Evolutionary conservation across 2,329 filamentous ascomycete genomes (phyloP).

Genomic region (Leptographium lundbergii): DNA sequence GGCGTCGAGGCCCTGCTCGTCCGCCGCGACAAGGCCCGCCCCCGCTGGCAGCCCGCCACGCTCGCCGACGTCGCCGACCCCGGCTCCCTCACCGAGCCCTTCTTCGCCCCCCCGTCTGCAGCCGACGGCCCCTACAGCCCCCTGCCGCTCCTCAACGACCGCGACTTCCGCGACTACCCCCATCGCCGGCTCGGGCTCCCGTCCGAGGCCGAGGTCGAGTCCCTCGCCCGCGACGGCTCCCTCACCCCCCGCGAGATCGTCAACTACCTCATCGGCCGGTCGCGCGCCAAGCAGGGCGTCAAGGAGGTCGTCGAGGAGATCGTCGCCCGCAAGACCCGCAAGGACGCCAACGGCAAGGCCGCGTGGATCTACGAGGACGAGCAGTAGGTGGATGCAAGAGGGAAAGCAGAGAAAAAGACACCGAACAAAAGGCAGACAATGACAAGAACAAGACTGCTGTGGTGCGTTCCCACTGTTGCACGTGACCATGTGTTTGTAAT

Average conservation of each 20-base stretch:
- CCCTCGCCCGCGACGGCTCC: constrained; percentile 25
- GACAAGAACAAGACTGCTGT: neutral
- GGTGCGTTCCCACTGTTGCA: too few relatives aligned
- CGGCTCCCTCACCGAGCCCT: constrained; percentile 46
- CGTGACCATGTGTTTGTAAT: too few relatives aligned
- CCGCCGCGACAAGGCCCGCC: constrained; percentile 44
- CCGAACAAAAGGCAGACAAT: neutral
- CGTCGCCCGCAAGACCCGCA: constrained; percentile 46
- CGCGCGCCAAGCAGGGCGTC: constrained; percentile 56
- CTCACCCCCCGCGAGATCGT: constrained; percentile 45
- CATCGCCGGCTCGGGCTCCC: constrained; percentile 60
- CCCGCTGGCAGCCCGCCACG: constrained; percentile 64
- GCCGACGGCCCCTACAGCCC: constrained; percentile 23
- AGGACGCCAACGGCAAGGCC: constrained; percentile 14
- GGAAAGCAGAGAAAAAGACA: neutral
- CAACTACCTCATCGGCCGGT: constrained; percentile 45
- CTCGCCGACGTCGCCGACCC: constrained; percentile 51
- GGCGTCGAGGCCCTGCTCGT: constrained; percentile 77
- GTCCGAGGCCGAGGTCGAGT: constrained; percentile 48
- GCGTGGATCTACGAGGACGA: constrained; percentile 16
- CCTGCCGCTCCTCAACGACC: constrained; percentile 48
- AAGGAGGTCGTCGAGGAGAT: constrained; percentile 57
- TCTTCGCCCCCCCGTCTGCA: constrained; percentile 43
- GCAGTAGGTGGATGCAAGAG: neutral
- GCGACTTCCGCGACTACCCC: constrained; percentile 63